Evolutionary conservation across 768 basidiomycete genomes (phyloP).

Genomic region (Boletus pseudopeckii): DNA sequence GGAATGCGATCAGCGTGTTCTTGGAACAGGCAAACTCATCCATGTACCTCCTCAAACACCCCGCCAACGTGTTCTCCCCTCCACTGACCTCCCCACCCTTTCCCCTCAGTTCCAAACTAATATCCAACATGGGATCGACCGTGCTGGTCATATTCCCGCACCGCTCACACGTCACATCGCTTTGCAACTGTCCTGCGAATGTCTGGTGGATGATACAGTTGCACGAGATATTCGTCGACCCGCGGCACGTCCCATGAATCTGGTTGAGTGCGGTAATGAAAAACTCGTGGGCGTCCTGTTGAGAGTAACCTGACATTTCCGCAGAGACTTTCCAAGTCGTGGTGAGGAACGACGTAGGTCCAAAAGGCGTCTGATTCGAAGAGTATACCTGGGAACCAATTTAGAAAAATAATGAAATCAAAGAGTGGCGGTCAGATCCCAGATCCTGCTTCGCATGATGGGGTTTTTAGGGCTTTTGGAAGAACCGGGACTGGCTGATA

Average conservation of each 20-base stretch:
- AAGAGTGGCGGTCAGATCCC: neutral
- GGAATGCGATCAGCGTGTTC: neutral
- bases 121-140: conserved; percentile 85
- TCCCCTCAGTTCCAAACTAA: conserved; percentile 78
- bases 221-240: conserved; percentile 74
- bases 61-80: conserved; percentile 67
- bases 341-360: conserved; percentile 78
- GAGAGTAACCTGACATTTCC: conserved; percentile 87
- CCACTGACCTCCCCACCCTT: conserved; percentile 42
- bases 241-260: conserved; percentile 75
- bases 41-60: conserved; percentile 68
- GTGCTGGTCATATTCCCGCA: conserved; percentile 79
- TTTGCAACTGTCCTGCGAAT: conserved; percentile 83
- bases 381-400: conserved; percentile 47
- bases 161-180: conserved; percentile 84
- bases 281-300: conserved; percentile 92
- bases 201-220: conserved; percentile 90
- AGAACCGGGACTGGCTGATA: neutral
- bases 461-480: neutral
- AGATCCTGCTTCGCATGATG: neutral
- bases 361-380: conserved; percentile 59
- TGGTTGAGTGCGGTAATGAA: conserved; percentile 84
- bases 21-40: neutral
- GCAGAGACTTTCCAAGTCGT: conserved; percentile 77
- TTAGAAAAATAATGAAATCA: neutral